Conservation (phyloP, 371 early-diverging fungal species). For the Mucor piriformis region DNA sequence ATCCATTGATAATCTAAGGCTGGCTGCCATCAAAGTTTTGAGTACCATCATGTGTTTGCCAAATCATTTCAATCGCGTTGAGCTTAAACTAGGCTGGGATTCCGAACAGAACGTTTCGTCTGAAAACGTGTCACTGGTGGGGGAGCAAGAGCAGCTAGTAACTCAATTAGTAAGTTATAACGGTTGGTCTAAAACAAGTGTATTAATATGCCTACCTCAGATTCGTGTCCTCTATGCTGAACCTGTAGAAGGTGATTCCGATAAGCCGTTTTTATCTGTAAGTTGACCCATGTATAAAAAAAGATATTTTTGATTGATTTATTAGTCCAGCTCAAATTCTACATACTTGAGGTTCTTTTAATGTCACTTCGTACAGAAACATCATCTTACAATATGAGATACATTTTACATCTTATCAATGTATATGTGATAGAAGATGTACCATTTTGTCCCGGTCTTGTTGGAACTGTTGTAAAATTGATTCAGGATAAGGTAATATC, state of each 20-base stretch:
- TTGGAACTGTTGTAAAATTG: slow-evolving; percentile 68
- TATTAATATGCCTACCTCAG: slow-evolving; percentile 13
- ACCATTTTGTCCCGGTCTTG: slow-evolving; percentile 73
- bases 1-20: slow-evolving; percentile 65
- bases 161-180: slow-evolving; percentile 49
- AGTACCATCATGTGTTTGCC: slow-evolving; percentile 74
- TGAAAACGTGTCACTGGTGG: slow-evolving; percentile 21
- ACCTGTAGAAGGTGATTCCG: slow-evolving; percentile 30
- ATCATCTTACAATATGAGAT: slow-evolving; percentile 68
- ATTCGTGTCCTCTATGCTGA: slow-evolving; percentile 62
- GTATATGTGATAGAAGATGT: slow-evolving; percentile 82
- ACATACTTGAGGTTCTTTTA: slow-evolving; percentile 69
- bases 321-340: slow-evolving; percentile 64
- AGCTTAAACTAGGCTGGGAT: slow-evolving; percentile 57
- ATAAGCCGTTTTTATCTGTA: slow-evolving; percentile 51
- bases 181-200: not conserved
- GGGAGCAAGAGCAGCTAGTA: slow-evolving; percentile 60
- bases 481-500: slow-evolving; percentile 65
- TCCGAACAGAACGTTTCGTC: slow-evolving; percentile 41
- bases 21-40: slow-evolving; percentile 68
- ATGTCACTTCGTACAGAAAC: slow-evolving; percentile 70
- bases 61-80: slow-evolving; percentile 71
- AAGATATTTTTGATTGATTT: not conserved
- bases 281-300: slow-evolving; percentile 2
- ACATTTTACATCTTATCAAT: slow-evolving; percentile 68